phyloP scores from a whole-genome alignment of 768 basidiomycete species.

The Piloderma croceum region DNA sequence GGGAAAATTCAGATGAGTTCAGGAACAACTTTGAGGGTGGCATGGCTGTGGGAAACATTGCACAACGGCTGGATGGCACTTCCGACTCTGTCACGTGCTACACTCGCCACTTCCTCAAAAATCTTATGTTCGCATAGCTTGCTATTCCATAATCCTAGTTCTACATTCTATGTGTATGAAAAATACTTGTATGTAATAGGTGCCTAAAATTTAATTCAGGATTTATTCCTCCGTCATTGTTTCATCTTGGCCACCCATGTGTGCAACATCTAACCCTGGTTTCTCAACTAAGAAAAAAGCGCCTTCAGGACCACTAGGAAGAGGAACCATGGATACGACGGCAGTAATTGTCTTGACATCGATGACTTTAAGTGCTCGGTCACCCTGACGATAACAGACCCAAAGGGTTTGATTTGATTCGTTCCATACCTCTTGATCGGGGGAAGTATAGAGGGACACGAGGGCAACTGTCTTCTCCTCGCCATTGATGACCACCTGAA shows the following conservation, averaged over 20 bases:
- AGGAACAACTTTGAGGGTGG: no score
- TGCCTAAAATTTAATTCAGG: no score
- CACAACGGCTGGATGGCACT: no score
- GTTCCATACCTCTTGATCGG: constrained; percentile 10
- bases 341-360: constrained; percentile 13
- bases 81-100: no score
- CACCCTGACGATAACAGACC: constrained; percentile 12
- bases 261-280: constrained; percentile 16
- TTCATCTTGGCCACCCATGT: constrained; percentile 3
- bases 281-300: constrained; percentile 21
- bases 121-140: no score
- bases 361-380: constrained; percentile 9
- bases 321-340: constrained; percentile 23
- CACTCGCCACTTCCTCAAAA: no score
- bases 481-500: constrained; percentile 4
- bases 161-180: no score
- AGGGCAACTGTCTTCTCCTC: constrained; percentile 12
- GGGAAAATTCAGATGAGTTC: no score
- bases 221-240: background rate
- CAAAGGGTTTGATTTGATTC: constrained; percentile 18
- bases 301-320: background rate
- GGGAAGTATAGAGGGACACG: constrained; percentile 17
- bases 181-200: no score
- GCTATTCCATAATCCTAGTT: no score
- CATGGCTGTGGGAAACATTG: no score